Evolutionary conservation across 139 green algal species (phyloP), one percentile per base, ranked within the genome.

Genomic region (Chlorella ohadii): DNA sequence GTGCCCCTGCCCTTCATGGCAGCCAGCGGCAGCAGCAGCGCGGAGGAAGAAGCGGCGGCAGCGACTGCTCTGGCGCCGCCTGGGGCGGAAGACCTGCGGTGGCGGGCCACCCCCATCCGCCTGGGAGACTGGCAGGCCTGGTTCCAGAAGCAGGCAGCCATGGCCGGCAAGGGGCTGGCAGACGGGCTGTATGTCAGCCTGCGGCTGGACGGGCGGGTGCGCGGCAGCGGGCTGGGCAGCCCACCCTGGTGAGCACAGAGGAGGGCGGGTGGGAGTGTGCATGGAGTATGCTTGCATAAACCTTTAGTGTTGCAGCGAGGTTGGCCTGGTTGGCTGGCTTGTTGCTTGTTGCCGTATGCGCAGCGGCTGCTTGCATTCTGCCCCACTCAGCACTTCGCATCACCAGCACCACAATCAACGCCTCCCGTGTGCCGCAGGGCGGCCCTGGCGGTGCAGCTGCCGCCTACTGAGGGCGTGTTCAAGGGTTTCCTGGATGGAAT

Each of bases 401-500:
- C n/a, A n/a, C n/a, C n/a, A n/a, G n/a, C n/a, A n/a, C n/a, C n/a
- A n/a, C n/a, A n/a, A n/a, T n/a, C n/a, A n/a, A n/a, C n/a, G n/a
- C n/a, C 51, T 59, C 51, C 51, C 51, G 2, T 22, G 15, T 27
- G n/a, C 34, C 38, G 38, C 70, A 77, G 70, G 91, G 79, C 83
- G 13, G 63, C 82, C 9, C 91, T 95, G 41, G 78, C 89, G 25
- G 86, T 85, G 34, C 88, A 96, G 81, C 86, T 97, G 81, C 87
- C 94, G 4, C 90, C 90, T 9, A 68, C 91, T 7, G 90, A 95
- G 83, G 93, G 93, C 61, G 68, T 85, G 67, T 91, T 85, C 34
- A 72, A 82, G 72, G 94, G 92, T 16, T 89, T 97, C 31, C 82
- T 96, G 2, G 93, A 96, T 65, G 94, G 93, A 36, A 93, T 97